Evolutionary conservation across 306 rosid species (phyloP).

Genomic region (Citrullus amarus): DNA sequence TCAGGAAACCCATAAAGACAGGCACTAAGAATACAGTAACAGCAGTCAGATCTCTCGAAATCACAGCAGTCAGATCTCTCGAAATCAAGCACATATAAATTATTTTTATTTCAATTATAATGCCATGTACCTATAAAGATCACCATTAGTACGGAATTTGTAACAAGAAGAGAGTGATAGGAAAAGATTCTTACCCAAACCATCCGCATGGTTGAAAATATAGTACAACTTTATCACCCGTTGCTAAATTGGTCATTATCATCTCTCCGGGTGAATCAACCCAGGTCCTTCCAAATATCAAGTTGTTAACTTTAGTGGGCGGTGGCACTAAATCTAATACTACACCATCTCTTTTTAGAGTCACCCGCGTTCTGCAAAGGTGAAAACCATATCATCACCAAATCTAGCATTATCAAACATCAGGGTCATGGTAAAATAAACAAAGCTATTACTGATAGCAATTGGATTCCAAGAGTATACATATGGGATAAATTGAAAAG

Average conservation of each 20-base stretch:
- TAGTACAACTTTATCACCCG: constrained; percentile 80
- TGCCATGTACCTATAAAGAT: not conserved
- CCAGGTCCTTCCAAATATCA: constrained; percentile 93
- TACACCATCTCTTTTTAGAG: constrained; percentile 71
- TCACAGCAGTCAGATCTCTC: not conserved
- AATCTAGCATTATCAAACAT: not conserved
- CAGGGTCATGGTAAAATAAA: not conserved
- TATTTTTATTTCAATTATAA: not conserved
- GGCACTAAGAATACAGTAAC: not conserved
- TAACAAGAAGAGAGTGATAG: not conserved
- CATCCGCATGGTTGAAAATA: constrained; percentile 96
- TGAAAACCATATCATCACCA: not conserved
- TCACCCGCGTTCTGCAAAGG: constrained; percentile 62
- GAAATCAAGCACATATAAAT: not conserved
- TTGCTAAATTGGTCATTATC: constrained; percentile 68
- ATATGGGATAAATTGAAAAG: not conserved
- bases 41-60: not conserved
- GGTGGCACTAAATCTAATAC: constrained; percentile 86
- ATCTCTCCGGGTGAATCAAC: constrained; percentile 91
- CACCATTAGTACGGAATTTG: not conserved
- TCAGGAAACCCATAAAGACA: not conserved
- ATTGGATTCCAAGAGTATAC: not conserved
- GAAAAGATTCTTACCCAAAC: constrained; percentile 56
- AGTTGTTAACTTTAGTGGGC: constrained; percentile 83
- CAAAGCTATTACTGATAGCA: not conserved